phyloP scores from a whole-genome alignment of 2,329 filamentous ascomycete species.

The Stachybotrys elegans region DNA sequence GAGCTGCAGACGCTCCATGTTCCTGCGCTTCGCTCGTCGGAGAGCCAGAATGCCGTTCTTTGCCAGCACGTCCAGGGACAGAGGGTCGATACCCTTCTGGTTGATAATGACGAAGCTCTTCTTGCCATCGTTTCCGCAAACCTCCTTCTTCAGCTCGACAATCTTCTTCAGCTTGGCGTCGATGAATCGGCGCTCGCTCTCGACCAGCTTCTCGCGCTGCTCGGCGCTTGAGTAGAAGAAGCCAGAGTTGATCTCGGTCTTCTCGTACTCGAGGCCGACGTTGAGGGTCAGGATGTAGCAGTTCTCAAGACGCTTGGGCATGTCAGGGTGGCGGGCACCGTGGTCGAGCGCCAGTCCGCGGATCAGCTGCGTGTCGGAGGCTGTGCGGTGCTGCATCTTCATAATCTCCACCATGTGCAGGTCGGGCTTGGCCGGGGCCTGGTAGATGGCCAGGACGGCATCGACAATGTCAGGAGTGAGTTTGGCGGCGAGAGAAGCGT shows the following conservation, averaged over 20 bases:
- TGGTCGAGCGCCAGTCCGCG: slow-evolving; percentile 90
- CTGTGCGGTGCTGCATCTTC: slow-evolving; percentile 99
- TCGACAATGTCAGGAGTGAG: slow-evolving; percentile 95
- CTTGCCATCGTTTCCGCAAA: slow-evolving; percentile 87
- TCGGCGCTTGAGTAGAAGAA: slow-evolving; percentile 99
- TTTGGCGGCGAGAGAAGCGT: slow-evolving; percentile 79
- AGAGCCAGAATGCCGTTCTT: slow-evolving; percentile 98
- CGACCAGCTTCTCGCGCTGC: slow-evolving; percentile 95
- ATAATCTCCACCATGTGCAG: slow-evolving; percentile 99
- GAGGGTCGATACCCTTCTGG: slow-evolving; percentile 97
- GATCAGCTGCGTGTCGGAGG: slow-evolving; percentile 94
- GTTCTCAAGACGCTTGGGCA: slow-evolving; percentile 95
- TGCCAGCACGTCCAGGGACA: slow-evolving; percentile 90
- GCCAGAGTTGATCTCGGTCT: slow-evolving; percentile 97
- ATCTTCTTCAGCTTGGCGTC: slow-evolving; percentile 97
- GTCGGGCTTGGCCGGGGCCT: slow-evolving; percentile 85
- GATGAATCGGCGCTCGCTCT: slow-evolving; percentile 92
- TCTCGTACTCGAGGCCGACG: slow-evolving; percentile 96
- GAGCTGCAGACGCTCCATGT: slow-evolving; percentile 97
- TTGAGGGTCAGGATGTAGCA: slow-evolving; percentile 94
- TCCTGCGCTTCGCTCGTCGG: slow-evolving; percentile 90
- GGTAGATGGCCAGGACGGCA: slow-evolving; percentile 90
- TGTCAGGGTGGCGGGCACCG: slow-evolving; percentile 93
- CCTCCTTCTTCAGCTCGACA: slow-evolving; percentile 94
- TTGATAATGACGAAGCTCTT: slow-evolving; percentile 98